A percentile compares a stretch with the other conserved stretches of the same genome.
Conservation (phyloP, 495 filamentous ascomycete genomes). For the Tetracladium marchalianum region DNA sequence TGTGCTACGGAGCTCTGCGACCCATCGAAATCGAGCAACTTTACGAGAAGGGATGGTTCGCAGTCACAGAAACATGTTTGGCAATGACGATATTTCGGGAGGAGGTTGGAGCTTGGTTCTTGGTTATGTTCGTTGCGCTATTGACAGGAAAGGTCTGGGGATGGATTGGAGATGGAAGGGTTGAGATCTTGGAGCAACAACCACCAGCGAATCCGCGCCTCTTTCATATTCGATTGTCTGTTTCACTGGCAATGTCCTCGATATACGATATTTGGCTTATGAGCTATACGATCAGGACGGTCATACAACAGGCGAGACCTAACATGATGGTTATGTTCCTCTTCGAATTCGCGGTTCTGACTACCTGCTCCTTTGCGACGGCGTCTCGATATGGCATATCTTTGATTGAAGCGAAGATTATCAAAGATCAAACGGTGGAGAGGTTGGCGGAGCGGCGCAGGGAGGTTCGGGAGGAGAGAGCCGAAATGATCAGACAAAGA, state of each 20-base stretch:
- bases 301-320: slow-evolving; percentile 74
- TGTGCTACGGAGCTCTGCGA: slow-evolving; percentile 85
- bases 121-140: slow-evolving; percentile 92
- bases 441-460: slow-evolving; percentile 50
- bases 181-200: slow-evolving; percentile 91
- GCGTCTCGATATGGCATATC: slow-evolving; percentile 66
- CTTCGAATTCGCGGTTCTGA: slow-evolving; percentile 88
- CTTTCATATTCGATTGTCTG: slow-evolving; percentile 76
- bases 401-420: slow-evolving; percentile 67
- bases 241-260: slow-evolving; percentile 69
- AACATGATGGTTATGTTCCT: slow-evolving; percentile 99
- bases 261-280: slow-evolving; percentile 69
- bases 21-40: slow-evolving; percentile 93
- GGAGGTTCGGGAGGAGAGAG: slow-evolving; percentile 46
- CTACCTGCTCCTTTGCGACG: slow-evolving; percentile 71
- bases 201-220: slow-evolving; percentile 80
- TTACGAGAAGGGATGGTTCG: slow-evolving; percentile 96
- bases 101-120: slow-evolving; percentile 84
- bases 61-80: slow-evolving; percentile 89
- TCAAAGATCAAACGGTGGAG: slow-evolving; percentile 55
- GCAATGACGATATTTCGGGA: slow-evolving; percentile 99
- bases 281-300: slow-evolving; percentile 66
- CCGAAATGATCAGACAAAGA: slow-evolving; percentile 53
- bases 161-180: slow-evolving; percentile 92
- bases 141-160: slow-evolving; percentile 93